Base-by-base conservation (phyloP, 345 rosid species). In the Physaria fendleri region DNA sequence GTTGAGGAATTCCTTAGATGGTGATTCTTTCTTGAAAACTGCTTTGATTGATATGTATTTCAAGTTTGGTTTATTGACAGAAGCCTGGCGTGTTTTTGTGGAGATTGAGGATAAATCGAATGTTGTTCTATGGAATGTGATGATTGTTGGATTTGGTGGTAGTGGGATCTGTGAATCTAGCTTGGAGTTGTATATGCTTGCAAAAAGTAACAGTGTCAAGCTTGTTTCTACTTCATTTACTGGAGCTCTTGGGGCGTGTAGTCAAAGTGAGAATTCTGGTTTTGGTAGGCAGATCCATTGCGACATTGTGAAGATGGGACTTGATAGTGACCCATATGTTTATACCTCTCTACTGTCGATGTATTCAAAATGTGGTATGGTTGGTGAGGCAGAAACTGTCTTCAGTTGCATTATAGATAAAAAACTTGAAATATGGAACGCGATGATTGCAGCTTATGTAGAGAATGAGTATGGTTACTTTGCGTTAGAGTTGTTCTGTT, bases 101-200 rank as follows among this genome's bases (percentile, higher is more conserved):
- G 71, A 41, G 65, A 27, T 74, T 71, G 80, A 67, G 35, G 79
- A 84, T 64, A 79, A 68, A 52, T 72, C 76, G 46, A 81, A 78
- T 65, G 73, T 79, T 24, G 95, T 89, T 9, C 54, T 73, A 4
- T 89, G 97, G 95, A 89, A 89, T 79, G 87, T 89, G 68, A 77
- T 86, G 82, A 79, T 89, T 74, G 74, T 74, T 66, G 91, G 87
- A 24, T 73, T 84, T 54, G 66, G 57, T 38, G 76, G 77, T 63
- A 74, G 69, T 72, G 80, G 81, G 3, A 6, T 64, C 59, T 78
- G 81, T 84, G 79, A 78, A 24, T 51, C 56, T 43, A 82, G 95
- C 74, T 74, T 89, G 74, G 78, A 78, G 35, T 52, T 84, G 49
- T 86, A 78, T 68, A 29, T 68, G 25, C 62, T 77, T 43, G 85